These are phyloP conservation scores for Rutstroemia sp. DNA, from an alignment of 2,329 filamentous ascomycete genomes.

Conservation along the genomic window DNA sequence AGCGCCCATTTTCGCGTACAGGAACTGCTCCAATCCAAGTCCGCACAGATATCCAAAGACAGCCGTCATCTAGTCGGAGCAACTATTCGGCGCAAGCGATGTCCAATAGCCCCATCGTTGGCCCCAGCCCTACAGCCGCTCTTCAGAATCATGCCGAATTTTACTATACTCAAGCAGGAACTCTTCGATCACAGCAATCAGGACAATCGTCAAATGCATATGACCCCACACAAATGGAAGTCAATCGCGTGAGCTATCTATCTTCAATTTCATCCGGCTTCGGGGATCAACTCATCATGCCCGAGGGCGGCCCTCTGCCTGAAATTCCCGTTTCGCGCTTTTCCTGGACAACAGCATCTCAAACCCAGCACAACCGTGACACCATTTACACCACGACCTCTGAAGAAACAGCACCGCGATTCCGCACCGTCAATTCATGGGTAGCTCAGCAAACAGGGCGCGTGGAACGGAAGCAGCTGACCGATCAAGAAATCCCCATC, in stretches of 20 bases:
- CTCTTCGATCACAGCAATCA: conserved; percentile 4
- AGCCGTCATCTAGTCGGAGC: not conserved
- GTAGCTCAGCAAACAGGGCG: conserved; percentile 55
- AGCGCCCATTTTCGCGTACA: not conserved
- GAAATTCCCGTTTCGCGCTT: conserved; percentile 16
- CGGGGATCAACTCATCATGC: conserved; percentile 46
- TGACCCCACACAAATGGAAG: conserved; percentile 18
- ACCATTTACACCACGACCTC: conserved; percentile 28
- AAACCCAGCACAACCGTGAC: conserved; percentile 20
- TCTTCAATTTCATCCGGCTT: conserved; percentile 59
- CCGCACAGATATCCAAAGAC: conserved; percentile 5
- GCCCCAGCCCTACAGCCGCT: not conserved
- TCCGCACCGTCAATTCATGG: conserved; percentile 55
- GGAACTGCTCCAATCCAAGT: not conserved
- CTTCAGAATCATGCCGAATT: not conserved
- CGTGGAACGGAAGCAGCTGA: conserved; percentile 40
- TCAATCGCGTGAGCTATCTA: conserved; percentile 33
- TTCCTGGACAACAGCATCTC: conserved; percentile 24
- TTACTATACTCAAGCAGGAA: conserved; percentile 7
- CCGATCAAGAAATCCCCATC: conserved; percentile 25
- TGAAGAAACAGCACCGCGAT: conserved; percentile 38
- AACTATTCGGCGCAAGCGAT: not conserved
- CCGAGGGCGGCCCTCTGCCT: conserved; percentile 27
- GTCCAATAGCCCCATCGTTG: not conserved
- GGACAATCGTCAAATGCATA: conserved; percentile 19